Evolutionary conservation across 2,329 filamentous ascomycete species (phyloP).

Genomic region (Didymella keratinophila): DNA sequence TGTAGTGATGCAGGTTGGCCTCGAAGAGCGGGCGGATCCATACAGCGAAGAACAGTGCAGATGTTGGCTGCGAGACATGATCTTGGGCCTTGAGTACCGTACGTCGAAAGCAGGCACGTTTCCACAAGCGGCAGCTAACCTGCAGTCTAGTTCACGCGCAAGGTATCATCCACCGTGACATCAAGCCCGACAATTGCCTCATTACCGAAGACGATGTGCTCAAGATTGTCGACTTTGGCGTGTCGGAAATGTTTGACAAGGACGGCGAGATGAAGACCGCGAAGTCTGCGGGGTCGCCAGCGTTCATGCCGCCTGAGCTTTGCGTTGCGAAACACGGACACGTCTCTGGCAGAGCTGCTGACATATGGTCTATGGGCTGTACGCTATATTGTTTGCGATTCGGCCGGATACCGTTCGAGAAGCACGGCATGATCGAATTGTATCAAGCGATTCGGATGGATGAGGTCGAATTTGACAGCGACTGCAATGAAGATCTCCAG

Average conservation of each 20-base stretch:
- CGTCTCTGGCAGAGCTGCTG: conserved; percentile 86
- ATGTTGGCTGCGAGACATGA: conserved; percentile 92
- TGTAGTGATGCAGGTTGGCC: conserved; percentile 92
- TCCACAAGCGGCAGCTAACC: conserved; percentile 25
- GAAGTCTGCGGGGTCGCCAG: conserved; percentile 93
- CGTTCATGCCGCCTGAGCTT: conserved; percentile 91
- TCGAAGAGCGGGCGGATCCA: conserved; percentile 82
- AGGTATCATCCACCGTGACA: conserved; percentile 93
- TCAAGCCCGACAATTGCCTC: conserved; percentile 96
- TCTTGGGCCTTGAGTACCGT: conserved; percentile 93
- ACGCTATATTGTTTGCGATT: conserved; percentile 93
- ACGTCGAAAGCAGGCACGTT: conserved; percentile 49
- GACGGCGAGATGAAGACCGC: conserved; percentile 84
- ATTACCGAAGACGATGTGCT: conserved; percentile 91
- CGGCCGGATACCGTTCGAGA: conserved; percentile 85
- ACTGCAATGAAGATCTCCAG: conserved; percentile 72
- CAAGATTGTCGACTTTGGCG: conserved; percentile 98
- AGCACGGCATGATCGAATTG: conserved; percentile 79
- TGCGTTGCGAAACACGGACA: conserved; percentile 87
- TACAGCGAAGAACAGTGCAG: conserved; percentile 84
- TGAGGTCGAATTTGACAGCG: conserved; percentile 66
- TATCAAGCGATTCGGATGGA: conserved; percentile 88
- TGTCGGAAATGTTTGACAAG: conserved; percentile 98
- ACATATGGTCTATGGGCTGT: conserved; percentile 99
- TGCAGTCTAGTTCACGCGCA: conserved; percentile 78